Evolutionary conservation across 768 basidiomycete species (phyloP).

Genomic region (Boletus barrowsii): DNA sequence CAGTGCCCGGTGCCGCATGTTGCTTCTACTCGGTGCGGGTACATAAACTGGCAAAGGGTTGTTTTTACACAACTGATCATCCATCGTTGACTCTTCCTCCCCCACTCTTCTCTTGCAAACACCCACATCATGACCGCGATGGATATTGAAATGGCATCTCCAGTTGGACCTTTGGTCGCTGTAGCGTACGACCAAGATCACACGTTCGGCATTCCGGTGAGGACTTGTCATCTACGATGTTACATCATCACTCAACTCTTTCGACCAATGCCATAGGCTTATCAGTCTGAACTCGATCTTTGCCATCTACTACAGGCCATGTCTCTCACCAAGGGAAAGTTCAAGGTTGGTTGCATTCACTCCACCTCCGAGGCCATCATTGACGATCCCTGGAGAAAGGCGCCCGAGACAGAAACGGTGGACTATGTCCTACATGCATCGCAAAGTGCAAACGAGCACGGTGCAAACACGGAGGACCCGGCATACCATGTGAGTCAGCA

Average conservation of each 20-base stretch:
- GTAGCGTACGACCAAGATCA: constrained; percentile 18
- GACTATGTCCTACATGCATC: constrained; percentile 27
- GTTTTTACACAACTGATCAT: constrained; percentile 14
- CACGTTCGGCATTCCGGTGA: constrained; percentile 22
- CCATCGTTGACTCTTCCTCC: not conserved
- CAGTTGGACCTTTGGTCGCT: constrained; percentile 28
- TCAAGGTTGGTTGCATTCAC: constrained; percentile 27
- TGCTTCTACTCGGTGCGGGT: constrained; percentile 10
- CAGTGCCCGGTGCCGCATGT: constrained; percentile 26
- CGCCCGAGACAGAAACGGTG: constrained; percentile 18
- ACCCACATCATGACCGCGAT: constrained; percentile 19
- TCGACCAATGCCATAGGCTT: constrained; percentile 16
- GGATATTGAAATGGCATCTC: constrained; percentile 35
- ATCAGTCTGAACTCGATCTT: constrained; percentile 41
- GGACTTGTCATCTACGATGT: not conserved
- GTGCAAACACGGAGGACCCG: constrained; percentile 44
- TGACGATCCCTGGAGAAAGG: constrained; percentile 34
- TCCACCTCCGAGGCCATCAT: not conserved
- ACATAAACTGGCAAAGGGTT: constrained; percentile 24
- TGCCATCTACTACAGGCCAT: constrained; percentile 52
- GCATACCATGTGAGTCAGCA: constrained; percentile 38
- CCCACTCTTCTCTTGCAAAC: not conserved
- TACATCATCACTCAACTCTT: constrained; percentile 2
- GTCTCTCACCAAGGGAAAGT: constrained; percentile 39
- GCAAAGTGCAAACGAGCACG: constrained; percentile 38